A percentile compares a stretch with the other conserved stretches of the same genome.
Conservation (phyloP, 2,329 filamentous ascomycete species). For the Penicillium sp. region DNA sequence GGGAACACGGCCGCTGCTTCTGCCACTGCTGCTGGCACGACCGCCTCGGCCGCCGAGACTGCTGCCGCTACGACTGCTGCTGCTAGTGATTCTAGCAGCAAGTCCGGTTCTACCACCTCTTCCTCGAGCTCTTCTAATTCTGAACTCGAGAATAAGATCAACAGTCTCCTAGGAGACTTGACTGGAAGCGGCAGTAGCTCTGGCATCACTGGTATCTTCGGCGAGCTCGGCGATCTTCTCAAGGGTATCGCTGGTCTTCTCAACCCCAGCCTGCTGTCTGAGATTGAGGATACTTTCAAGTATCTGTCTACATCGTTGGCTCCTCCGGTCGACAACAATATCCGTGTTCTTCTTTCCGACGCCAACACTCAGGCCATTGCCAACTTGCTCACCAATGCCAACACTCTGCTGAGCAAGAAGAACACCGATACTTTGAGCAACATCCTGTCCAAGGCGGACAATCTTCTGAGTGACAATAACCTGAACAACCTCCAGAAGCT, state of each 20-base stretch:
- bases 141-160: slow-evolving; percentile 1
- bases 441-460: slow-evolving; percentile 25
- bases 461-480: slow-evolving; percentile 25
- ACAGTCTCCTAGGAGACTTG: slow-evolving; percentile 8
- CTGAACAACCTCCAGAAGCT: slow-evolving; percentile 26
- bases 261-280: slow-evolving; percentile 26
- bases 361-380: slow-evolving; percentile 25
- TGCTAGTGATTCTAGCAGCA: slow-evolving; percentile 14
- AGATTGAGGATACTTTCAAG: slow-evolving; percentile 29
- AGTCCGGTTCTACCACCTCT: slow-evolving; percentile 10
- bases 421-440: slow-evolving; percentile 28
- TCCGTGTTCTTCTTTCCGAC: slow-evolving; percentile 24
- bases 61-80: slow-evolving; percentile 4
- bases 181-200: slow-evolving; percentile 8
- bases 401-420: slow-evolving; percentile 27
- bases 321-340: slow-evolving; percentile 31
- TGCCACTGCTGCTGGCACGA: slow-evolving; percentile 4
- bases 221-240: slow-evolving; percentile 13
- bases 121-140: slow-evolving; percentile 8
- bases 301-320: slow-evolving; percentile 32
- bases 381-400: slow-evolving; percentile 34
- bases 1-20: slow-evolving; percentile 5
- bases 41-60: slow-evolving; percentile 10
- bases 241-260: slow-evolving; percentile 23
- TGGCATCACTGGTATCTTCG: slow-evolving; percentile 7